Evolutionary conservation across 495 filamentous ascomycete genomes (phyloP), one percentile per base, ranked within the genome.

Genomic region (Coniosporium apollinis): DNA sequence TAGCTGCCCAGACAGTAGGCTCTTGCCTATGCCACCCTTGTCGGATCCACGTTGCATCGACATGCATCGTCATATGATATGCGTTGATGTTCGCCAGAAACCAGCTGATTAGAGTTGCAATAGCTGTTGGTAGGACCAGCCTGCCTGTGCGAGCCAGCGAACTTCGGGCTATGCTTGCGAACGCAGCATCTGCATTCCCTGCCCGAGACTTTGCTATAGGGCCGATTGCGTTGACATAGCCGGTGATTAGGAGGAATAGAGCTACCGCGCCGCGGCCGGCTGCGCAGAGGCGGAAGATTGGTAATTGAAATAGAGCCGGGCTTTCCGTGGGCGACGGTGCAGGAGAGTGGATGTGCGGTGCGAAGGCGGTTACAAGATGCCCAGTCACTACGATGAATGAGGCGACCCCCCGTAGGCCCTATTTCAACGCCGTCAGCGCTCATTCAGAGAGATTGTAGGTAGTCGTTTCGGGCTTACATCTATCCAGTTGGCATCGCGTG

Each of bases 241-340:
- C 49, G 9, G 49, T 49, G 30, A 52, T 46, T 24, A 52, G 46
- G 41, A 52, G 47, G 43, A 52, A 52, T 10, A 52, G 30, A 11
- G 46, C 46, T 7, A 52, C 49, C 10, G 46, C 46, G 24, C 24
- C 33, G 17, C 46, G 46, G 21, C 49, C 49, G 13, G 40, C 43
- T 3, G 47, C 46, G 28, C 18, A 22, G 22, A 52, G 46, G n/a
- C 49, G 49, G 34, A 52, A 37, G 43, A 52, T 44, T 18, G 49
- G 49, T 1, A 46, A 31, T 34, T 52, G 49, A 29, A 52, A 44
- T 17, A 52, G 36, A 19, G 32, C 9, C 30, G 30, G 49, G 43
- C 14, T 37, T 36, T 14, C 42, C 37, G 28, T 44, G 38, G 2
- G 42, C 29, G 25, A 37, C 40, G 19, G 21, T 18, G 13, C 46